Base-by-base conservation (phyloP, 805 yeast species). In the Debaryomyces maramus region DNA sequence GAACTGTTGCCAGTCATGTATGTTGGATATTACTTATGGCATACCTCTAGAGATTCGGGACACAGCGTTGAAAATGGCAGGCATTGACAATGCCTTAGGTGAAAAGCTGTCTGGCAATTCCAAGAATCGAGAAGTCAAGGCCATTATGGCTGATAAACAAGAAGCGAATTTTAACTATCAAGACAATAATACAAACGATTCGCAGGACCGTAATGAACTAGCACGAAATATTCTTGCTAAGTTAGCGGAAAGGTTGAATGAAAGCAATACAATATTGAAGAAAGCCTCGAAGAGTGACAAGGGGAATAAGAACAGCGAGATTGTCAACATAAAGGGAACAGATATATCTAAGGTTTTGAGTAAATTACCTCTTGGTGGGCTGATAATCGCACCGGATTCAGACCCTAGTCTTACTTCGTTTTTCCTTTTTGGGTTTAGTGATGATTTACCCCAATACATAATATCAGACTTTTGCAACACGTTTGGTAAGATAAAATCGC, bases 1-100 rank as follows among this genome's bases (percentile, higher is more conserved):
- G 43, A 84, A 87, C 62, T 84, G 95, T 51, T 91, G 99, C 56
- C 98, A 93, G 59, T 67, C 81, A 17, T 91, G 99, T 60, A 76
- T 88, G 78, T 60, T 85, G 23, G 98, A 91, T 63, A 65, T 90
- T 30, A 78, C 83, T 20, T 86, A 81, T 65, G 87, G 89, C 3
- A 78, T 93, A n/a, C 88, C 96, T 0, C 58, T 88, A 13, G 78
- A 81, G 8, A 64, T 88, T 5, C 70, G 97, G 47, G 97, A 90
- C 53, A 81, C 88, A 1, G 86, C 96, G 3, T 60, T 89, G 51
- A 80, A 81, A 50, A 72, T 88, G 73, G 83, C 90, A 2, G 83
- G 82, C 11, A 65, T 72, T 11, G 70, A 50, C 11, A 51, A 34
- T 11, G 42, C 44, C 14, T 35, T 43, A 8, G 44, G 44, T 4